These are phyloP conservation scores for Botrytis byssoidea DNA, from an alignment of 2,329 filamentous ascomycete genomes.

Conservation along the genomic window DNA sequence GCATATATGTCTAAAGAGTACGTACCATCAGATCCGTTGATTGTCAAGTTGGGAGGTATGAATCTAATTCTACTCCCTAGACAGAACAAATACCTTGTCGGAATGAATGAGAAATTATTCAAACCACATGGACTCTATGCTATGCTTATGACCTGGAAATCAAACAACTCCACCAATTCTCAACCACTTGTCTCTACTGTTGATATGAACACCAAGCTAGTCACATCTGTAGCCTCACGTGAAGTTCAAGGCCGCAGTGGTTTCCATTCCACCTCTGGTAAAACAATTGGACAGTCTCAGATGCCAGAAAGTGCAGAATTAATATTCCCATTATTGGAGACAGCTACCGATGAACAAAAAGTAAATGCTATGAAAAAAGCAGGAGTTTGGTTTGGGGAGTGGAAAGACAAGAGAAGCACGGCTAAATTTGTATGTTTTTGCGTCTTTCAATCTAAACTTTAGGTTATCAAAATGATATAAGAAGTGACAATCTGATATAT, in stretches of 20 bases:
- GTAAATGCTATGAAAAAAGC: slow-evolving; percentile 38
- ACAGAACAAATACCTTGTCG: slow-evolving; percentile 53
- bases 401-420: slow-evolving; percentile 39
- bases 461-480: background rate
- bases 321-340: slow-evolving; percentile 42
- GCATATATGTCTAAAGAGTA: slow-evolving; percentile 21
- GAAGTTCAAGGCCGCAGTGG: slow-evolving; percentile 33
- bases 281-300: slow-evolving; percentile 42
- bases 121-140: slow-evolving; percentile 54
- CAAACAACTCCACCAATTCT: slow-evolving; percentile 34
- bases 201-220: slow-evolving; percentile 41
- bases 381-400: slow-evolving; percentile 40
- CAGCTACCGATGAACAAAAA: slow-evolving; percentile 33
- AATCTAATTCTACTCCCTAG: slow-evolving; percentile 27
- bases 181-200: slow-evolving; percentile 29
- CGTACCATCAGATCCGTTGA: slow-evolving; percentile 44
- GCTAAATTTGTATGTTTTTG: slow-evolving; percentile 37
- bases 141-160: slow-evolving; percentile 55
- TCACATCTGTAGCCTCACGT: slow-evolving; percentile 38
- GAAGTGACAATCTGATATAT: background rate
- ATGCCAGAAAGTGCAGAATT: slow-evolving; percentile 43
- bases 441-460: too few species aligned
- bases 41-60: slow-evolving; percentile 24
- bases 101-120: slow-evolving; percentile 57
- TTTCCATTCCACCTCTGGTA: slow-evolving; percentile 40